These are phyloP conservation scores for Saccharum hybrid DNA, from an alignment of 202 grass and related monocot genomes.

Conservation along the genomic window DNA sequence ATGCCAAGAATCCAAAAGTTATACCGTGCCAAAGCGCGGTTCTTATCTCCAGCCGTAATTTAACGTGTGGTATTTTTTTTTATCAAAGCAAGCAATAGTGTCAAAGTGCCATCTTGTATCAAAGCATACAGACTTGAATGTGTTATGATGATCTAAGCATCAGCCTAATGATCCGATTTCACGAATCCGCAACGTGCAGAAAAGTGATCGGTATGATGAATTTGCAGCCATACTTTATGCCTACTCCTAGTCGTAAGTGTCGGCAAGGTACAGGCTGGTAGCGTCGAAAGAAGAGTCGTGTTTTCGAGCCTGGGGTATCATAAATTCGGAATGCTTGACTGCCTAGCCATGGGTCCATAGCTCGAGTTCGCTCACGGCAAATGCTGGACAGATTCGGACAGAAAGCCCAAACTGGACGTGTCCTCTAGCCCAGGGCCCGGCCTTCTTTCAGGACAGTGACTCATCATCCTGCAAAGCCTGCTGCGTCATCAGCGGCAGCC, in stretches of 20 bases:
- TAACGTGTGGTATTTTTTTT: constrained; percentile 3
- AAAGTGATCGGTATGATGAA: no score
- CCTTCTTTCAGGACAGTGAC: neutral
- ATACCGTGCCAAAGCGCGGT: neutral
- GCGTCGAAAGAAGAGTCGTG: constrained; percentile 35
- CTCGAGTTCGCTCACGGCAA: neutral
- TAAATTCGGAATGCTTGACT: no score
- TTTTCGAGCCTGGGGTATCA: neutral
- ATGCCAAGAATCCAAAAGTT: neutral
- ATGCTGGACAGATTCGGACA: neutral
- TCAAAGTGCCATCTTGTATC: neutral
- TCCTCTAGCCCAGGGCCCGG: neutral
- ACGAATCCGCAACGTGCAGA: neutral
- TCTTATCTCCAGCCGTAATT: neutral
- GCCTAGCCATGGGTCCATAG: no score
- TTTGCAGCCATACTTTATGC: neutral
- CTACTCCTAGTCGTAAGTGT: no score
- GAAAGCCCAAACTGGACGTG: neutral
- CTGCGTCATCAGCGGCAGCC: constrained; percentile 10
- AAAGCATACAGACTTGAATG: neutral
- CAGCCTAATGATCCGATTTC: neutral
- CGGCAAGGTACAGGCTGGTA: no score
- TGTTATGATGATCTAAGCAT: neutral
- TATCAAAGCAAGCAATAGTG: neutral
- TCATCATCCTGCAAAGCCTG: constrained; percentile 19